Percentiles rank a stretch among this genome's conserved stretches.
phyloP scores from a whole-genome alignment of 2,329 filamentous ascomycete genomes.

The Helotiales sp. region DNA sequence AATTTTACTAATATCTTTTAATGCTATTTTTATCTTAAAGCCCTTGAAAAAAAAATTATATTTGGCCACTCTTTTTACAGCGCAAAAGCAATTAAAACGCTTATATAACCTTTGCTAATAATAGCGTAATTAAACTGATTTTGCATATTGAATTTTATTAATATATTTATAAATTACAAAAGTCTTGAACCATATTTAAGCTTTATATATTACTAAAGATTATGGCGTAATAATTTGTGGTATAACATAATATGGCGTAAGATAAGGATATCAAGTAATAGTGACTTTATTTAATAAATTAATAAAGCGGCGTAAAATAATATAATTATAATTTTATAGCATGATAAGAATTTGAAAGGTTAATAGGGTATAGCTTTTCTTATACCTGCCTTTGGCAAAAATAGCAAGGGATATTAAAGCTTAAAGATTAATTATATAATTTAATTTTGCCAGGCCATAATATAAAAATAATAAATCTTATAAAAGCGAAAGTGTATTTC shows the following conservation, averaged over 20 bases:
- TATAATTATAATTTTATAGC: too few species aligned
- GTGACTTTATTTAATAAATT: too few species aligned
- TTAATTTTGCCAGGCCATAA: too few species aligned
- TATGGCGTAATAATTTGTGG: neutral
- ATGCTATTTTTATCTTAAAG: neutral
- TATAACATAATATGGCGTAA: neutral
- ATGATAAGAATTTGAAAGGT: too few species aligned
- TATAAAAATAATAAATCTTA: too few species aligned
- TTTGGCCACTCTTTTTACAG: neutral
- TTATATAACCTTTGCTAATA: neutral
- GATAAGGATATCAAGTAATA: neutral
- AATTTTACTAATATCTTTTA: neutral
- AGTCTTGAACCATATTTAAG: neutral
- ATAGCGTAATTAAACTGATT: neutral
- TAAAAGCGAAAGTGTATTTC: too few species aligned
- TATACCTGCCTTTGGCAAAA: neutral
- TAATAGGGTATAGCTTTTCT: neutral
- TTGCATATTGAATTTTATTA: neutral
- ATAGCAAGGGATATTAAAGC: neutral
- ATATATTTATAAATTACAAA: neutral
- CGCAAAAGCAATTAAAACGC: neutral
- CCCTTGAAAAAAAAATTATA: neutral
- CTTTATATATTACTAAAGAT: neutral
- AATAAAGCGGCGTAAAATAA: too few species aligned
- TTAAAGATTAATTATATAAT: neutral